Base-by-base conservation (phyloP, 1,139 yeast species). In the Lodderomyces orthopsilosis region DNA sequence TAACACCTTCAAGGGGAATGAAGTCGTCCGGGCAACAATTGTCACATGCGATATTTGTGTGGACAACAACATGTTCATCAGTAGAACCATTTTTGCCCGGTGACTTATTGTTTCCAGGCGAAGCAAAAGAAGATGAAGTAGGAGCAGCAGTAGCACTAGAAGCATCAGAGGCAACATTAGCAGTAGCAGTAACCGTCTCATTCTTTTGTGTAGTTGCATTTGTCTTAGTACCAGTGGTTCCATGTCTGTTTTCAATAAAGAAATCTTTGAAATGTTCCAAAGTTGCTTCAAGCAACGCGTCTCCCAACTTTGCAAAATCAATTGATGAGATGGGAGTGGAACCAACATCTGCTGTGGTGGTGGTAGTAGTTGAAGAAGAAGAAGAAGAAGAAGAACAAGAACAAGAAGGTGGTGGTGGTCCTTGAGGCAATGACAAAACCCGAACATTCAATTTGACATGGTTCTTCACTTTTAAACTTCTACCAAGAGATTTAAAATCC, bases 391-490 rank as follows among this genome's bases (percentile, higher is more conserved):
- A 5, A 4, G 32, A 27, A 9, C 33, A 15, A 5, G 26, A 2
- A 5, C 12, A 10, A n/a, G 41, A 27, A 5, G 32, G 15, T 15
- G 34, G 19, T 8, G 19, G 6, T 30, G 41, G 32, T 45, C 65
- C 71, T 41, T 52, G 53, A 30, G 17, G 6, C 17, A 27, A n/a
- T 27, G 32, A 15, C 32, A 13, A 27, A 4, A 27, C 17, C 15
- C 5, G 15, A 41, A 68, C 55, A 22, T 56, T 50, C 48, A 70
- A 58, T 47, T 60, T 63, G 27, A 69, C 55, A 44, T 63, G 68
- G 44, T 62, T 68, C 54, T 73, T 73, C n/a, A 72, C 77, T 46
- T 65, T 62, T 51, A 73, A 63, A 41, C 81, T 75, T 48, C 83
- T 66, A 27, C 58, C 55, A 46, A 79, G 60, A 13, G 74, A 63